These are phyloP conservation scores for Pachyrhizus erosus DNA, from an alignment of 306 rosid species.

Conservation along the genomic window DNA sequence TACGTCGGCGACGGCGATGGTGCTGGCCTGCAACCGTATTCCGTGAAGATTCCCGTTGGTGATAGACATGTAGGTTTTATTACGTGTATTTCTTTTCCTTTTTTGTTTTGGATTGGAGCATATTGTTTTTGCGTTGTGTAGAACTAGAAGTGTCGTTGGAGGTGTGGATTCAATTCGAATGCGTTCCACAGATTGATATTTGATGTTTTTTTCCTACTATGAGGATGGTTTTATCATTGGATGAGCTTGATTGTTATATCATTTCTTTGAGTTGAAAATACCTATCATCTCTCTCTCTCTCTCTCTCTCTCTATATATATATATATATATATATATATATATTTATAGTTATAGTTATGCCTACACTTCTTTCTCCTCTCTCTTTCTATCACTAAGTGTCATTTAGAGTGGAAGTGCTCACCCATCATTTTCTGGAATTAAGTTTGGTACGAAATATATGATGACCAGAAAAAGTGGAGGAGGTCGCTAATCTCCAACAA, in stretches of 20 bases:
- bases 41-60: slow-evolving; percentile 89
- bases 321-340: not conserved
- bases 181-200: not conserved
- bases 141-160: not conserved
- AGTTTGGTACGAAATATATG: not conserved
- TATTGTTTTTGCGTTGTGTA: not conserved
- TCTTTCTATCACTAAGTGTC: not conserved
- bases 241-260: not conserved
- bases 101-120: not conserved
- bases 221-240: not conserved
- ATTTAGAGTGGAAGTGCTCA: not conserved
- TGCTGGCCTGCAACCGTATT: slow-evolving; percentile 50
- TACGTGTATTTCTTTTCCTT: not conserved
- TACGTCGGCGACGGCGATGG: slow-evolving; percentile 30
- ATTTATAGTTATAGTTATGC: not conserved
- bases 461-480: not conserved
- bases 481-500: not conserved
- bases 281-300: not conserved
- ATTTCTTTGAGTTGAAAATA: no score
- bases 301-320: not conserved
- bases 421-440: not conserved
- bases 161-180: not conserved
- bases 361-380: not conserved
- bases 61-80: slow-evolving; percentile 70
- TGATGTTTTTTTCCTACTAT: not conserved